phyloP scores from a whole-genome alignment of 306 rosid genomes.

The Gastrolobium bilobum region DNA sequence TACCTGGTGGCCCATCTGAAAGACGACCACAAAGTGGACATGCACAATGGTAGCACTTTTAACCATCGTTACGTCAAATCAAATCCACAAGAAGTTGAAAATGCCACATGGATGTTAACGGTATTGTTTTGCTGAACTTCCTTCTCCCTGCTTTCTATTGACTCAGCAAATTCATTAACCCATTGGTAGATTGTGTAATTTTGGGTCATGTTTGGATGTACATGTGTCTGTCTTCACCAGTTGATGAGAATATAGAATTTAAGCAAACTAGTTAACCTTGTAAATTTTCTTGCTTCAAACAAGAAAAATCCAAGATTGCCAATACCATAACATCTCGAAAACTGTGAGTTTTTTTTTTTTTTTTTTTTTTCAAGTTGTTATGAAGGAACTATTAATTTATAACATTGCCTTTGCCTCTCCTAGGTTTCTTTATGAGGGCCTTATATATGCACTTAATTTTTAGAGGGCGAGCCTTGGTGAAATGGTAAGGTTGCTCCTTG shows the following conservation, averaged over 20 bases:
- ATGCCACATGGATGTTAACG: constrained; percentile 99
- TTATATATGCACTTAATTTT: background rate
- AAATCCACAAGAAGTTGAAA: constrained; percentile 96
- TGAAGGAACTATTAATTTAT: background rate
- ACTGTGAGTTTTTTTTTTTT: background rate
- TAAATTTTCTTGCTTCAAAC: constrained; percentile 14
- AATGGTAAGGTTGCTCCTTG: too few relatives aligned
- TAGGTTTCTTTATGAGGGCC: constrained; percentile 2
- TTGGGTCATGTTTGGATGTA: constrained; percentile 15
- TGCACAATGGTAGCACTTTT: constrained; percentile 95
- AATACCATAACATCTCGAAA: constrained; percentile 1
- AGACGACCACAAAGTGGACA: constrained; percentile 96
- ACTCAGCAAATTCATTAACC: background rate
- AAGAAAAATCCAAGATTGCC: constrained; percentile 26
- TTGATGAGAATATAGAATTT: constrained; percentile 34
- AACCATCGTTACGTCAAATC: constrained; percentile 97
- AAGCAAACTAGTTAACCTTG: constrained; percentile 1
- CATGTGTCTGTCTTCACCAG: background rate
- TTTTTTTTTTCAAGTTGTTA: background rate
- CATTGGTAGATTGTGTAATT: constrained; percentile 30
- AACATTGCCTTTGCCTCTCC: background rate
- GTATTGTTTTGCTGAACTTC: constrained; percentile 55
- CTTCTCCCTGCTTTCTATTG: background rate
- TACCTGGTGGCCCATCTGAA: constrained; percentile 81
- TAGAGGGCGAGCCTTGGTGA: too few relatives aligned